Evolutionary conservation across 2,329 filamentous ascomycete species (phyloP).

Genomic region (Aspergillus sp.): DNA sequence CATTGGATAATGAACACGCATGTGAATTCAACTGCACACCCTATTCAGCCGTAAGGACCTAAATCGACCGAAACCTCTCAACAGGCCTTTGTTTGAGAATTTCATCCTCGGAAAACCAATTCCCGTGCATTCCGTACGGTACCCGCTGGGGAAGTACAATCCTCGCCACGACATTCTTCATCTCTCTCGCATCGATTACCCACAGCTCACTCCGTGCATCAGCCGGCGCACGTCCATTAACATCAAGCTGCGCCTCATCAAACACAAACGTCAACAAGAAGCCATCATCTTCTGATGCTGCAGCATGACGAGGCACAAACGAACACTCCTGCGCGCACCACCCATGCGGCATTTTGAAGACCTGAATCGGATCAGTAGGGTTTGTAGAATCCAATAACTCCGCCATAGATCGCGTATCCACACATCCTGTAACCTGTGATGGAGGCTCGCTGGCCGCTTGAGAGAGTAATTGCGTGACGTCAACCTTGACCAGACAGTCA

Average conservation of each 20-base stretch:
- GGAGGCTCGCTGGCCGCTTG: conserved; percentile 46
- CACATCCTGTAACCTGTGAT: conserved; percentile 53
- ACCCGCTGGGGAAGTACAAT: conserved; percentile 61
- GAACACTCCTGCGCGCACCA: conserved; percentile 65
- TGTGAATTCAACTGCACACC: too few species aligned
- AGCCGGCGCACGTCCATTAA: conserved; percentile 41
- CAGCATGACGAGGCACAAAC: conserved; percentile 51
- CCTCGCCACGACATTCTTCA: conserved; percentile 52
- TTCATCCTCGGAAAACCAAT: conserved; percentile 55
- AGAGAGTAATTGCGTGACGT: conserved; percentile 27
- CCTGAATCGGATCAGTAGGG: conserved; percentile 52
- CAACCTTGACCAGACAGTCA: conserved; percentile 8
- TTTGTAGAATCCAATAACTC: conserved; percentile 48
- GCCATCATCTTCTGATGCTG: conserved; percentile 57
- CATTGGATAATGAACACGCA: too few species aligned
- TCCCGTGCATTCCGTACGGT: conserved; percentile 64
- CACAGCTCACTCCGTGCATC: conserved; percentile 58
- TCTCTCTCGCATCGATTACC: conserved; percentile 61
- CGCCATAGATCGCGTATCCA: conserved; percentile 53
- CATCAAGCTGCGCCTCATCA: conserved; percentile 60
- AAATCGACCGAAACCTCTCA: too few species aligned
- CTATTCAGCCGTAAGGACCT: too few species aligned
- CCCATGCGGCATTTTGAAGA: conserved; percentile 57
- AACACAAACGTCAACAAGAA: conserved; percentile 67
- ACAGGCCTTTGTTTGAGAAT: conserved; percentile 45